Evolutionary conservation across 2,329 filamentous ascomycete genomes (phyloP).

Genomic region (Ophiocordyceps camponoti-saundersi): DNA sequence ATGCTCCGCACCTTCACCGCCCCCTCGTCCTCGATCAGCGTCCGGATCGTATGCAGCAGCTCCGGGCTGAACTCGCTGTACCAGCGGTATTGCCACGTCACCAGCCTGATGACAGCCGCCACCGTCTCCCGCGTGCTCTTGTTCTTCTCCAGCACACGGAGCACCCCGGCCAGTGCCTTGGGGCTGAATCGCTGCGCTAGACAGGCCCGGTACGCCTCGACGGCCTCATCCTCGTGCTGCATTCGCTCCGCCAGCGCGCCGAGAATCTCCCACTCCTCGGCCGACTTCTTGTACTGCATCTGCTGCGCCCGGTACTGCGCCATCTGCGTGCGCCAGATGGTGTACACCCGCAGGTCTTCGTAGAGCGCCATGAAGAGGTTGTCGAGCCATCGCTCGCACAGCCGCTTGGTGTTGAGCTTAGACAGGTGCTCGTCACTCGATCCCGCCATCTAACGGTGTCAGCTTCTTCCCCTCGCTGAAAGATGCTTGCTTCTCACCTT

Average conservation of each 20-base stretch:
- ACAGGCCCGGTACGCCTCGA: constrained; percentile 85
- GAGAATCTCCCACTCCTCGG: constrained; percentile 96
- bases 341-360: constrained; percentile 94
- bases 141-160: constrained; percentile 60
- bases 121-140: constrained; percentile 70
- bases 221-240: constrained; percentile 79
- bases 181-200: constrained; percentile 80
- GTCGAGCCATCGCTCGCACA: constrained; percentile 95
- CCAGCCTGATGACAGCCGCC: constrained; percentile 71
- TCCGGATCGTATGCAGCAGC: constrained; percentile 72
- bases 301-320: constrained; percentile 87
- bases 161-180: constrained; percentile 73
- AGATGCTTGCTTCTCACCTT: constrained; percentile 31
- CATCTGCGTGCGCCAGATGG: constrained; percentile 98
- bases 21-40: constrained; percentile 91
- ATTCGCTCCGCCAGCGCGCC: constrained; percentile 83
- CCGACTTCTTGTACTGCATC: constrained; percentile 89
- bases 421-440: constrained; percentile 60
- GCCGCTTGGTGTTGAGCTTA: constrained; percentile 88
- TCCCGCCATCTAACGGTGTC: constrained; percentile 28
- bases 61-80: constrained; percentile 98
- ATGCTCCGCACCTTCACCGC: constrained; percentile 95
- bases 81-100: constrained; percentile 98
- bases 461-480: constrained; percentile 3
- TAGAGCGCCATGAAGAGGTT: constrained; percentile 99